phyloP scores from a whole-genome alignment of 306 rosid species.

The Quercus engelmannii region DNA sequence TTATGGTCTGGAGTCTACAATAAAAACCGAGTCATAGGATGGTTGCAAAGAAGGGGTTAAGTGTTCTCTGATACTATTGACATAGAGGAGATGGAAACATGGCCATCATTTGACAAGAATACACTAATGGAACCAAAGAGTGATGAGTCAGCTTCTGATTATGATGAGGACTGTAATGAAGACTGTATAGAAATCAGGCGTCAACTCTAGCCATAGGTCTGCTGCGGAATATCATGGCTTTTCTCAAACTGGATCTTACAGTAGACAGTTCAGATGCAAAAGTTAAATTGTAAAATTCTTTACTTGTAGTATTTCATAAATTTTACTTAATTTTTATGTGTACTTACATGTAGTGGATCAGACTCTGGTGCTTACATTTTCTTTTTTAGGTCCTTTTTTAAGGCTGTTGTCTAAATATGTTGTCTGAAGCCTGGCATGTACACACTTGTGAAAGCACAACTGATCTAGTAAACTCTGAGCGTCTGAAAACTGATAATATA shows the following conservation, averaged over 20 bases:
- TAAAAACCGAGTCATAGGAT: slow-evolving; percentile 77
- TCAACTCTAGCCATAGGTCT: slow-evolving; percentile 13
- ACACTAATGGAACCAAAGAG: slow-evolving; percentile 62
- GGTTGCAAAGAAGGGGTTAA: slow-evolving; percentile 59
- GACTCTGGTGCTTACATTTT: slow-evolving; percentile 7
- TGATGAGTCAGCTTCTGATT: slow-evolving; percentile 69
- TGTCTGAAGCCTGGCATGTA: too few relatives aligned
- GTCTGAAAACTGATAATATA: too few relatives aligned
- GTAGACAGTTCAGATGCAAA: slow-evolving; percentile 15
- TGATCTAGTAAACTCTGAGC: too few relatives aligned
- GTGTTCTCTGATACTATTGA: slow-evolving; percentile 87
- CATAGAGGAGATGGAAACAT: slow-evolving; percentile 88
- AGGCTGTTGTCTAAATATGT: too few relatives aligned
- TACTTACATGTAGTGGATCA: slow-evolving; percentile 11
- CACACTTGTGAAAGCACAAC: too few relatives aligned
- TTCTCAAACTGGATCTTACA: slow-evolving; percentile 12
- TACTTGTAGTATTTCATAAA: slow-evolving; percentile 7
- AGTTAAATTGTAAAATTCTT: slow-evolving; percentile 21
- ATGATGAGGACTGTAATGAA: slow-evolving; percentile 53
- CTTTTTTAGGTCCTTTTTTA: background rate
- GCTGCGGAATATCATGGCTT: slow-evolving; percentile 14
- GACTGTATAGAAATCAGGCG: slow-evolving; percentile 38
- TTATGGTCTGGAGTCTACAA: slow-evolving; percentile 77
- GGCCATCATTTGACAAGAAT: slow-evolving; percentile 66
- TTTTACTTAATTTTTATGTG: background rate